phyloP scores from a whole-genome alignment of 768 basidiomycete genomes.

The Phlebiopsis gigantea region DNA sequence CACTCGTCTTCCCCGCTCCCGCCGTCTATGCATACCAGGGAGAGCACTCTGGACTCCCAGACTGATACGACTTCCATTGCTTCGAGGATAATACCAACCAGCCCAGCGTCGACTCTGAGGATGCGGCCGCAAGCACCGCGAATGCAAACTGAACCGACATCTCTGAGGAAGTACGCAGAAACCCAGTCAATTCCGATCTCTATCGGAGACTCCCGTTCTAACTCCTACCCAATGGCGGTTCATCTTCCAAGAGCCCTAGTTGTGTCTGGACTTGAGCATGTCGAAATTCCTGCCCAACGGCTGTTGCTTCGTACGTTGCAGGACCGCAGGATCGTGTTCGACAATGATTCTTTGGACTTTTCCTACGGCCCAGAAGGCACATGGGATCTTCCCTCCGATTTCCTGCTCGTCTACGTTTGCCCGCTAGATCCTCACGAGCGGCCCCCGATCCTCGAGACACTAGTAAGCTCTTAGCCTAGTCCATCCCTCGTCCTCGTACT shows the following conservation, averaged over 20 bases:
- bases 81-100: slow-evolving; percentile 15
- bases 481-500: not conserved
- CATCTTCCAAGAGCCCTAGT: slow-evolving; percentile 55
- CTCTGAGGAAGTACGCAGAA: slow-evolving; percentile 15
- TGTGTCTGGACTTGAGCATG: slow-evolving; percentile 65
- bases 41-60: slow-evolving; percentile 16
- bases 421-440: slow-evolving; percentile 57
- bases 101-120: slow-evolving; percentile 19
- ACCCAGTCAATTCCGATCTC: not conserved
- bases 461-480: slow-evolving; percentile 55
- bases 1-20: not conserved
- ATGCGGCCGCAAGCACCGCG: slow-evolving; percentile 14
- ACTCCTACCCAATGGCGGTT: not conserved
- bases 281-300: slow-evolving; percentile 48
- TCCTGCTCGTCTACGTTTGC: slow-evolving; percentile 72
- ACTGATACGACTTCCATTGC: slow-evolving; percentile 20
- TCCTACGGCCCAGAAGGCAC: slow-evolving; percentile 27
- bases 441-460: slow-evolving; percentile 56
- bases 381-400: slow-evolving; percentile 61
- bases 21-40: slow-evolving; percentile 8
- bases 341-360: slow-evolving; percentile 23
- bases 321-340: slow-evolving; percentile 46
- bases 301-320: slow-evolving; percentile 48
- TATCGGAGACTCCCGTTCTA: not conserved
- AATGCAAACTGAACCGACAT: slow-evolving; percentile 9